Base-by-base conservation (phyloP, 1,284 basidiomycete genomes). In the Ceratobasidium sp. region DNA sequence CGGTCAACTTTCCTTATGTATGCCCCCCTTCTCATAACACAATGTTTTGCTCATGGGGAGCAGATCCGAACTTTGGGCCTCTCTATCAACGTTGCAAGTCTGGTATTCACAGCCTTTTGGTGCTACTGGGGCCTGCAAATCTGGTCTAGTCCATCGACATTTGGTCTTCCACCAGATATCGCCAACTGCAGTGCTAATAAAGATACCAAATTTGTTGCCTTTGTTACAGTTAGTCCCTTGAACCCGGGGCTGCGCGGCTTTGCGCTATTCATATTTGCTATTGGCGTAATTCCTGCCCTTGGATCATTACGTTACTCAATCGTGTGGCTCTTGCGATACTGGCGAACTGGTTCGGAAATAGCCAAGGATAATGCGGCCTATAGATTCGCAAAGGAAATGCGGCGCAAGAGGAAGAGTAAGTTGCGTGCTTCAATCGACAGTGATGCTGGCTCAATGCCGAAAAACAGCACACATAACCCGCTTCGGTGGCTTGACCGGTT, bases 51-150 rank as follows among this genome's bases (percentile, higher is more conserved):
- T 41, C 26, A 48, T 26, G 48, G 21, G 1, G 12, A 26, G 23
- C 45, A 58, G 55, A 59, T 59, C 23, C 67, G 53, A 26, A 70
- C 65, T 32, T 36, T 58, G 14, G 53, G 65, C 1, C 43, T 71
- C 12, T 71, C 55, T 1, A 59, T 71, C 43, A 50, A 71, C 57
- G 45, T 59, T n/a, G 43, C 67, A 43, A 59, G 55, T 28, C 55
- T 71, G 28, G n/a, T 71, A 18, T 71, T 71, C 45, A 59, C 67
- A 5, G 14, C 34, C 6, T 59, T 71, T 32, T 71, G 67, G 67
- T 58, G 53, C 55, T 71, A 59, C n/a, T 71, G 67, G 67, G 67
- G 67, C n/a, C 67, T 71, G 9, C 67, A 71, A 50, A 52, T 71
- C 1, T 71, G 67, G 67, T 18, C 28, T 14, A 32, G 50, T 16